These are phyloP conservation scores for Podaxis carcinomalis DNA, from an alignment of 768 basidiomycete species.

Conservation along the genomic window DNA sequence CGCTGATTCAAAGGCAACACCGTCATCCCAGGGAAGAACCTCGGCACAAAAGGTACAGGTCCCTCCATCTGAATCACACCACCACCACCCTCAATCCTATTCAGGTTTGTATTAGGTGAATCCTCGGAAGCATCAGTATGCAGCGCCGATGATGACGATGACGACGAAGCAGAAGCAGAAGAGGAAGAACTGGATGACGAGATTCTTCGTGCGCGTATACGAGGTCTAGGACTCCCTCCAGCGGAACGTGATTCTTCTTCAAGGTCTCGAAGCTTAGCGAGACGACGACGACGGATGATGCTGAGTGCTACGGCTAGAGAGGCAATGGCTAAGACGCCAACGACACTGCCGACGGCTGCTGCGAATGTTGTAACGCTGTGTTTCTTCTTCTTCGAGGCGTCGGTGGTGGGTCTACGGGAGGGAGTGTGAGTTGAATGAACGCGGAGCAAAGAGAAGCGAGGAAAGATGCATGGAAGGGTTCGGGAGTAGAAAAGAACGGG, in stretches of 20 bases:
- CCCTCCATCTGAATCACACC: constrained; percentile 20
- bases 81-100: neutral
- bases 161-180: neutral
- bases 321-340: constrained; percentile 46
- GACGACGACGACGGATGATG: constrained; percentile 42
- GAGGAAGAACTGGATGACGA: constrained; percentile 8
- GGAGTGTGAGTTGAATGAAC: neutral
- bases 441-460: neutral
- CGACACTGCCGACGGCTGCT: constrained; percentile 46
- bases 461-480: neutral
- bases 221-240: neutral
- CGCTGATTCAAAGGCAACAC: neutral
- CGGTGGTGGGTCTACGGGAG: constrained; percentile 9
- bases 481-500: neutral
- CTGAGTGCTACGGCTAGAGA: constrained; percentile 46
- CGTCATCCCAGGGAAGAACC: constrained; percentile 54
- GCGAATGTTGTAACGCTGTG: constrained; percentile 45
- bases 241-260: constrained; percentile 24
- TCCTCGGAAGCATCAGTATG: constrained; percentile 29
- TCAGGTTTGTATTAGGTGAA: constrained; percentile 30
- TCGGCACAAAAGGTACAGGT: constrained; percentile 47
- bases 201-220: constrained; percentile 7
- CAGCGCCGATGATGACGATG: neutral
- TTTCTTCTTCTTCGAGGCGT: constrained; percentile 24
- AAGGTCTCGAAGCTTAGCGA: constrained; percentile 36